A percentile compares a stretch with the other conserved stretches of the same genome.
These are phyloP conservation scores for Trypanosoma lewisi DNA, from an alignment of 208 protist species.

Conservation along the genomic window DNA sequence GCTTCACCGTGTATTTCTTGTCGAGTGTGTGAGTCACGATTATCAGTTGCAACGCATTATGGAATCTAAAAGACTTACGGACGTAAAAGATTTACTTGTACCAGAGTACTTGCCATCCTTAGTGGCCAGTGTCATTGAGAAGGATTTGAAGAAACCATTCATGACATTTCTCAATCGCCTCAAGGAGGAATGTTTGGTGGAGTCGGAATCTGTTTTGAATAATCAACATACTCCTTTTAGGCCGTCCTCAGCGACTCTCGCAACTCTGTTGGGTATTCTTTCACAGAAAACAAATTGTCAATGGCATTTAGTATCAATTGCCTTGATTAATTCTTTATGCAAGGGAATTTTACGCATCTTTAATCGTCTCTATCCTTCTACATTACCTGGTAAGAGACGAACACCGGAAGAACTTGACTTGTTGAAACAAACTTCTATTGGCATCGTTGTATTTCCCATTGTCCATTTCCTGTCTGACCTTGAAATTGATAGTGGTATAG, in stretches of 20 bases:
- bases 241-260: slow-evolving; percentile 43
- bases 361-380: slow-evolving; percentile 33
- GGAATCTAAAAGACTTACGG: slow-evolving; percentile 54
- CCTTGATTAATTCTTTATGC: slow-evolving; percentile 65
- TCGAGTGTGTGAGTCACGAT: slow-evolving; percentile 74
- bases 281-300: slow-evolving; percentile 52
- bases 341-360: slow-evolving; percentile 60
- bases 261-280: slow-evolving; percentile 62
- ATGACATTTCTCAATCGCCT: slow-evolving; percentile 76
- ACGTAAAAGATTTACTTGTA: slow-evolving; percentile 61
- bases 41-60: slow-evolving; percentile 82
- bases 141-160: slow-evolving; percentile 76
- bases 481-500: slow-evolving; percentile 51
- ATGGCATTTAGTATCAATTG: slow-evolving; percentile 79
- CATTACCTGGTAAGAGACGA: neutral
- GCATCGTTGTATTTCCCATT: slow-evolving; percentile 76
- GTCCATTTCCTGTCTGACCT: slow-evolving; percentile 74
- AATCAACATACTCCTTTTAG: slow-evolving; percentile 13
- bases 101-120: slow-evolving; percentile 60
- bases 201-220: slow-evolving; percentile 51
- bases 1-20: slow-evolving; percentile 72
- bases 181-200: slow-evolving; percentile 66
- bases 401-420: slow-evolving; percentile 24
- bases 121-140: slow-evolving; percentile 63
- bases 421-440: slow-evolving; percentile 70